These are phyloP conservation scores for Lichtheimia ornata DNA, from an alignment of 371 early-diverging fungal genomes.

Conservation along the genomic window DNA sequence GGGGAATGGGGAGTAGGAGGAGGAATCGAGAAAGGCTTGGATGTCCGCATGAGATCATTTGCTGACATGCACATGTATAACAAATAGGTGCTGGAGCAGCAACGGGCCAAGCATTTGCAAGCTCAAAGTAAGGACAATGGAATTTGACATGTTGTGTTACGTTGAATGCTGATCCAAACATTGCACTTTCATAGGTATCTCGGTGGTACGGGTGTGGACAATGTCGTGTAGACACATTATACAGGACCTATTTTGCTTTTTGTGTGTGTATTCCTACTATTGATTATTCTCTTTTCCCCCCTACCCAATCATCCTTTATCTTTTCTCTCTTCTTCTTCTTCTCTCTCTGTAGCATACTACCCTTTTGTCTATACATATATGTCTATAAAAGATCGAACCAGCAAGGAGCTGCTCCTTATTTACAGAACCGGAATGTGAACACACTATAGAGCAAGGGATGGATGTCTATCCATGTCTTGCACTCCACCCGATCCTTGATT, in stretches of 20 bases:
- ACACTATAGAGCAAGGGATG: conserved; percentile 7
- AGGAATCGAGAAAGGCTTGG: background rate
- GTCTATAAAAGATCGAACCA: conserved; percentile 5
- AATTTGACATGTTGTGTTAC: too few species aligned
- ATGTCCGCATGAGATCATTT: background rate
- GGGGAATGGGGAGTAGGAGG: conserved; percentile 1
- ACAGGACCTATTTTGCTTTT: background rate
- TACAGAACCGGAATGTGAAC: conserved; percentile 12
- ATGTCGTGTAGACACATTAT: conserved; percentile 18
- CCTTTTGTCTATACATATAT: conserved; percentile 4
- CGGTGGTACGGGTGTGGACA: conserved; percentile 26
- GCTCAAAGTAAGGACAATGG: conserved; percentile 15
- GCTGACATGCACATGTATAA: background rate
- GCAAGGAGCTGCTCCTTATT: conserved; percentile 8
- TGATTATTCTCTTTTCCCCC: background rate
- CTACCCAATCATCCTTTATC: background rate
- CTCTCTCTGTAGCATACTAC: conserved; percentile 2
- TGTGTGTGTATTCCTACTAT: too few species aligned
- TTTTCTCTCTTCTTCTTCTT: background rate
- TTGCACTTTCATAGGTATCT: conserved; percentile 9
- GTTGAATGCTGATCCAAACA: too few species aligned
- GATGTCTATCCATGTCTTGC: background rate
- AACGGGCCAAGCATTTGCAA: conserved; percentile 24
- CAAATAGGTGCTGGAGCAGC: conserved; percentile 16
- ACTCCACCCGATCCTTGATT: background rate